Evolutionary conservation across 768 basidiomycete species (phyloP).

Genomic region (Lactarius psammicola): DNA sequence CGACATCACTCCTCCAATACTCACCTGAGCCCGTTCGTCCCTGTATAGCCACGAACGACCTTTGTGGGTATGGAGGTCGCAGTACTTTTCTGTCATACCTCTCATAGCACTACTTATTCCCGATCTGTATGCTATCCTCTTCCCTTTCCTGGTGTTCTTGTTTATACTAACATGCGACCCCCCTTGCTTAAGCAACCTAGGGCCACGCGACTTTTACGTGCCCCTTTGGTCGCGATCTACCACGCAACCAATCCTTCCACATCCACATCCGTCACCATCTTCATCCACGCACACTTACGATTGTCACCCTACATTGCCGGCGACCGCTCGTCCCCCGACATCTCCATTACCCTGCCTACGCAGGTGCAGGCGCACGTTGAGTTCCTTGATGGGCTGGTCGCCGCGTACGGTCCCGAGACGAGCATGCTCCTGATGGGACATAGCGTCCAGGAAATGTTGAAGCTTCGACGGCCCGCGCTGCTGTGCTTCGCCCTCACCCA

Average conservation of each 20-base stretch:
- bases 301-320: constrained; percentile 42
- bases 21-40: no score
- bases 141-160: no score
- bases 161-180: no score
- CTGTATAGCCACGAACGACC: no score
- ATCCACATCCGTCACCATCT: constrained; percentile 53
- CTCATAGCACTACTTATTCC: no score
- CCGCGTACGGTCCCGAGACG: constrained; percentile 41
- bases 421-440: constrained; percentile 57
- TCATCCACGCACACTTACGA: constrained; percentile 44
- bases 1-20: no score
- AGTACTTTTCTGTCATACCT: no score
- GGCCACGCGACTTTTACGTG: constrained; percentile 56
- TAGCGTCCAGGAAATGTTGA: constrained; percentile 55
- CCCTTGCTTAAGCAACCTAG: no score
- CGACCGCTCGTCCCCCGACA: constrained; percentile 42
- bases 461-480: constrained; percentile 41
- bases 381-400: constrained; percentile 65
- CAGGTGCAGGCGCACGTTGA: constrained; percentile 18
- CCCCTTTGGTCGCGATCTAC: constrained; percentile 52
- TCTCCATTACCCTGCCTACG: constrained; percentile 2
- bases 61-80: no score
- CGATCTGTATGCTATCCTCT: no score
- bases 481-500: no score
- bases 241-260: constrained; percentile 31